These are phyloP conservation scores for Hypoxylon sp. DNA, from an alignment of 2,329 filamentous ascomycete species.

Conservation along the genomic window DNA sequence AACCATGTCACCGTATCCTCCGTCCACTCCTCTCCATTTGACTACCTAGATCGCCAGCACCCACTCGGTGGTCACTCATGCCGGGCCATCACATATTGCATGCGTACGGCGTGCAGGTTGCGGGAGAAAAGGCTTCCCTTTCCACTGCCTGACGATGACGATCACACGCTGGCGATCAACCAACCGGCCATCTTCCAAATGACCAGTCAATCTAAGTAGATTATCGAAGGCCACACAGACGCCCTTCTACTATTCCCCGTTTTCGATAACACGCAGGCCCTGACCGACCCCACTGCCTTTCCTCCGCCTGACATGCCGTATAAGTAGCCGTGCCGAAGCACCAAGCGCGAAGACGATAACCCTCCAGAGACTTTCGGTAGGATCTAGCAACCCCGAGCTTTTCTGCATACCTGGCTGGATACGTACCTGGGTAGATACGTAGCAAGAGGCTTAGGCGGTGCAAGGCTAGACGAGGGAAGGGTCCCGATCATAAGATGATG, in stretches of 20 bases:
- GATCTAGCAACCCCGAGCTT: neutral
- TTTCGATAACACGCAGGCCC: neutral
- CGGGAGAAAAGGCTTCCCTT: constrained; percentile 36
- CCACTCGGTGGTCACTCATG: constrained; percentile 31
- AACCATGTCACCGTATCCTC: constrained; percentile 27
- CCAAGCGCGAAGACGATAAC: neutral
- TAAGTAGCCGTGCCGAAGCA: constrained; percentile 5
- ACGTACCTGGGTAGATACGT: too few species aligned
- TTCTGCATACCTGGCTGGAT: too few species aligned
- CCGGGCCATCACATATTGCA: constrained; percentile 37
- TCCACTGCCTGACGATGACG: constrained; percentile 35
- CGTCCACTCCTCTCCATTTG: constrained; percentile 26
- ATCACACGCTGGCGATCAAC: constrained; percentile 33
- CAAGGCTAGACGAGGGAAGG: constrained; percentile 12
- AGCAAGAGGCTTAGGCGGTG: neutral
- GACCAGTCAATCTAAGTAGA: constrained; percentile 39
- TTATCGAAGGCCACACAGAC: constrained; percentile 37
- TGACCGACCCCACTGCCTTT: constrained; percentile 19
- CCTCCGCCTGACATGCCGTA: neutral
- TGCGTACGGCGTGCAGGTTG: constrained; percentile 33
- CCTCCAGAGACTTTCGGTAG: constrained; percentile 8
- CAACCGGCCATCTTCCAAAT: constrained; percentile 38
- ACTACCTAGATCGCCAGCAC: constrained; percentile 25
- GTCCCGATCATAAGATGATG: constrained; percentile 30
- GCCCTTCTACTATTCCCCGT: constrained; percentile 20